phyloP scores from a whole-genome alignment of 352 stramenopile genomes.

The Phytopythium cucurbitacearum region DNA sequence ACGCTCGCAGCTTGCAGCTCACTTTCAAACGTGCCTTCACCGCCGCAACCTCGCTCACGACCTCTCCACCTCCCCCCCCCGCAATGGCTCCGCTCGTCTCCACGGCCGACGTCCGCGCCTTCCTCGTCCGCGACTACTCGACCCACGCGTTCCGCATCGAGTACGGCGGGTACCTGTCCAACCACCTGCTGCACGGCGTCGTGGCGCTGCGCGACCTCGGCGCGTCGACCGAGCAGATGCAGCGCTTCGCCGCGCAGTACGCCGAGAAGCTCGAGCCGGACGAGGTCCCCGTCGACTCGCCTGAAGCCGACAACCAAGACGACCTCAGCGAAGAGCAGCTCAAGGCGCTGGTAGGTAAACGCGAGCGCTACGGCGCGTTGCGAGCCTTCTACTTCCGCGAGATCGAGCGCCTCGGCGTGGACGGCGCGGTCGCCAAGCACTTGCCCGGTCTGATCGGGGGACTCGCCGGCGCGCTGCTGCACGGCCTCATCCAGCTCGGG shows the following conservation, averaged over 20 bases:
- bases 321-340: conserved; percentile 17
- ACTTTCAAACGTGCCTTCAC: conserved; percentile 11
- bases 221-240: conserved; percentile 24
- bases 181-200: conserved; percentile 36
- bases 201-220: conserved; percentile 32
- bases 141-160: conserved; percentile 28
- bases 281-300: conserved; percentile 19
- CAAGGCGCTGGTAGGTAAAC: conserved; percentile 20
- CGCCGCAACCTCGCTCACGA: background rate
- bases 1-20: conserved; percentile 1
- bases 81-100: conserved; percentile 6
- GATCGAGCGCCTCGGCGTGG: conserved; percentile 18
- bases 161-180: conserved; percentile 31
- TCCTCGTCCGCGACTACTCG: conserved; percentile 25
- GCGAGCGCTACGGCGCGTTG: conserved; percentile 18
- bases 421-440: conserved; percentile 24
- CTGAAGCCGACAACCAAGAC: conserved; percentile 11
- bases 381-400: conserved; percentile 25
- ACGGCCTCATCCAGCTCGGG: conserved; percentile 39
- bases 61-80: background rate
- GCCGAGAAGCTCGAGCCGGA: conserved; percentile 18
- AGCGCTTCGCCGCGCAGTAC: conserved; percentile 24
- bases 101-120: conserved; percentile 20
- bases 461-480: conserved; percentile 29
- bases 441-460: conserved; percentile 23